phyloP scores from a whole-genome alignment of 805 yeast species.

The Starmerella vaccinii region DNA sequence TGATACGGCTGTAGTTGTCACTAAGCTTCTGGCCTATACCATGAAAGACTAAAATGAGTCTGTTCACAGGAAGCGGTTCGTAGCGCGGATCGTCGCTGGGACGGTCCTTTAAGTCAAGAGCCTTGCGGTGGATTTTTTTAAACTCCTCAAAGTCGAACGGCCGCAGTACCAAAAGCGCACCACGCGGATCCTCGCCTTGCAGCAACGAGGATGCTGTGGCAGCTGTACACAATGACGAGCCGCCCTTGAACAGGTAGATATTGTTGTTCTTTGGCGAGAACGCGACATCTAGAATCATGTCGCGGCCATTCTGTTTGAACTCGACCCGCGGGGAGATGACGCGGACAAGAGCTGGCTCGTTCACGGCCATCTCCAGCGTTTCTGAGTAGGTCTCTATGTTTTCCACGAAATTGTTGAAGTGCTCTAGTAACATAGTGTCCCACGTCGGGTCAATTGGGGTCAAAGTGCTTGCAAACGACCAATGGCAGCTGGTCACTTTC shows the following conservation, averaged over 20 bases:
- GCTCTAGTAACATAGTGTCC: slow-evolving; percentile 26
- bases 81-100: slow-evolving; percentile 25
- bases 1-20: slow-evolving; percentile 64
- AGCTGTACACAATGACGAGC: slow-evolving; percentile 10
- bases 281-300: slow-evolving; percentile 21
- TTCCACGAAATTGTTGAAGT: slow-evolving; percentile 24
- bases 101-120: slow-evolving; percentile 12
- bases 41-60: slow-evolving; percentile 73
- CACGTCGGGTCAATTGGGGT: slow-evolving; percentile 31
- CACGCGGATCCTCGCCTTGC: slow-evolving; percentile 14
- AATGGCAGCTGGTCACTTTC: slow-evolving; percentile 30
- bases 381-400: slow-evolving; percentile 19
- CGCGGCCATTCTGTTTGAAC: slow-evolving; percentile 17
- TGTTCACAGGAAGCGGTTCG: slow-evolving; percentile 38
- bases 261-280: slow-evolving; percentile 27
- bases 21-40: slow-evolving; percentile 92
- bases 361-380: slow-evolving; percentile 21
- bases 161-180: slow-evolving; percentile 9
- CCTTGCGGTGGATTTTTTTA: not conserved
- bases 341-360: slow-evolving; percentile 26
- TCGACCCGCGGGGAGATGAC: slow-evolving; percentile 22
- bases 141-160: slow-evolving; percentile 28
- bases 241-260: slow-evolving; percentile 21
- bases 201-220: slow-evolving; percentile 15
- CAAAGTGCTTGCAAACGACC: slow-evolving; percentile 32